A percentile compares a stretch with the other conserved stretches of the same genome.
Conservation (phyloP, 257 asterid genomes). For the Lithospermum erythrorhizon region DNA sequence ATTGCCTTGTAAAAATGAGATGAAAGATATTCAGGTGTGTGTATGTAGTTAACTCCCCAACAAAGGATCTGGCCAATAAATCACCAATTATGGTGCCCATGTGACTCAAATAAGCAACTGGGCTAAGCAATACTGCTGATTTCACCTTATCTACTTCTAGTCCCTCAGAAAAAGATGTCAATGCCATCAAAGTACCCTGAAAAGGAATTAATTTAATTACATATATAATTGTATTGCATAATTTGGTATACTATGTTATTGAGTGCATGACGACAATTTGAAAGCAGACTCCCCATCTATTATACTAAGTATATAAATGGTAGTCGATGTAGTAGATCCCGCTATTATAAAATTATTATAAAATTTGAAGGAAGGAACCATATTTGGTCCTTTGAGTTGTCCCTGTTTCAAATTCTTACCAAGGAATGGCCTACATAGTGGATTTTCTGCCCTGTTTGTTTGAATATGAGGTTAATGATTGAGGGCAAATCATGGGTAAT, state of each 20-base stretch:
- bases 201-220: neutral
- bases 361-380: neutral
- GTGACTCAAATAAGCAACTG: slow-evolving; percentile 74
- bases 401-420: slow-evolving; percentile 13
- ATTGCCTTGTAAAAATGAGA: too few species aligned
- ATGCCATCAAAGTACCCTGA: slow-evolving; percentile 78
- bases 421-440: slow-evolving; percentile 39
- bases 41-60: slow-evolving; percentile 53
- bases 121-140: slow-evolving; percentile 74
- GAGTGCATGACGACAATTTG: too few species aligned
- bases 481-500: slow-evolving; percentile 30
- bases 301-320: too few species aligned
- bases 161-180: slow-evolving; percentile 72
- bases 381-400: neutral
- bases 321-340: too few species aligned
- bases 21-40: neutral
- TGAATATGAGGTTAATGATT: slow-evolving; percentile 16
- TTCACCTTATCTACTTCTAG: slow-evolving; percentile 49
- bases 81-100: slow-evolving; percentile 62
- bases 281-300: too few species aligned
- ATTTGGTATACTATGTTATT: too few species aligned
- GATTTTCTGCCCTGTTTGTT: slow-evolving; percentile 23
- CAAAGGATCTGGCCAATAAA: slow-evolving; percentile 45
- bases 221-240: too few species aligned
- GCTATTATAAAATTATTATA: too few species aligned